Evolutionary conservation across 768 basidiomycete species (phyloP).

Genomic region (Tylopilus vinaceipallidus): DNA sequence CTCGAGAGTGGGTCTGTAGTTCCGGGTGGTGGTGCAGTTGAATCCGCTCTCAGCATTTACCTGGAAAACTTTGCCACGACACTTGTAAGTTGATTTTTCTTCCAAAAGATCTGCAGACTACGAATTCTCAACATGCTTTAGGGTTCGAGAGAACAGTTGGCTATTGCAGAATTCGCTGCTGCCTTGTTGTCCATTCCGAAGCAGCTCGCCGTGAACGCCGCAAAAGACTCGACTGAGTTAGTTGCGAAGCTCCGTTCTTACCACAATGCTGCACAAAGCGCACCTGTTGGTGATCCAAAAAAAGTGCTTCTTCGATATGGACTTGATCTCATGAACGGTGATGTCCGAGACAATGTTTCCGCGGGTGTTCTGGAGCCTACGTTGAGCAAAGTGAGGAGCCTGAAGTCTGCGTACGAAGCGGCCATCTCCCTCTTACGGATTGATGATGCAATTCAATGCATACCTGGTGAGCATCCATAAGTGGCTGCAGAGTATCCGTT

Average conservation of each 20-base stretch:
- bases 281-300: conserved; percentile 86
- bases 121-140: conserved; percentile 32
- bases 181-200: conserved; percentile 95
- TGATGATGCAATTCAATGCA: conserved; percentile 92
- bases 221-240: conserved; percentile 96
- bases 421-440: conserved; percentile 93
- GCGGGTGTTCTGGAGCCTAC: conserved; percentile 96
- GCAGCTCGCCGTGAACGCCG: conserved; percentile 95
- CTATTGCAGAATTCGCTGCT: conserved; percentile 97
- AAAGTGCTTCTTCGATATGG: conserved; percentile 90
- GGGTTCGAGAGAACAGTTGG: conserved; percentile 98
- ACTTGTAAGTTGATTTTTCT: conserved; percentile 54
- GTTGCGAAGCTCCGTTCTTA: conserved; percentile 96
- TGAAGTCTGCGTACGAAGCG: conserved; percentile 97
- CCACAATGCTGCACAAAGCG: conserved; percentile 95
- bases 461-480: conserved; percentile 60
- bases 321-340: conserved; percentile 90
- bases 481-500: conserved; percentile 9
- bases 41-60: conserved; percentile 95
- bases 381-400: conserved; percentile 92
- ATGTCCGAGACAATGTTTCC: conserved; percentile 90
- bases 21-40: conserved; percentile 96
- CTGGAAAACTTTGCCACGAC: conserved; percentile 99
- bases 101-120: too few species aligned
- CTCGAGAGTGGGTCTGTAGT: conserved; percentile 95